Evolutionary conservation across 2,329 filamentous ascomycete species (phyloP).

Genomic region (Immersiporthe knoxdaviesiana): DNA sequence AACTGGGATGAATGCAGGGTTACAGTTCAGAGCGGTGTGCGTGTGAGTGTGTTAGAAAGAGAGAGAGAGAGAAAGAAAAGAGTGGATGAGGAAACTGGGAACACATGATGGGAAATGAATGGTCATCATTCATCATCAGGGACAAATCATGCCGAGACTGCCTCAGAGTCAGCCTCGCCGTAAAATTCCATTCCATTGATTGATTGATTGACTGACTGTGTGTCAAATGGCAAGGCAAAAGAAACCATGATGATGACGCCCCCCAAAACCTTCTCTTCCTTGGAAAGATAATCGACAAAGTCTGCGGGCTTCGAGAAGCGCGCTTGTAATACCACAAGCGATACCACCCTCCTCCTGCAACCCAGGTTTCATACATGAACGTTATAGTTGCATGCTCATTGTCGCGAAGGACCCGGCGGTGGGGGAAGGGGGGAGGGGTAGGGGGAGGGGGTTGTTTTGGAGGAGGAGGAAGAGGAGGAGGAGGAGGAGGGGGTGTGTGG

Average conservation of each 20-base stretch:
- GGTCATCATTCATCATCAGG: background rate
- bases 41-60: background rate
- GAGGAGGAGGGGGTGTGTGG: background rate
- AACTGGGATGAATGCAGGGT: background rate
- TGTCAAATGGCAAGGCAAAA: background rate
- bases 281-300: too few species aligned
- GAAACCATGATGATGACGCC: too few species aligned
- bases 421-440: background rate
- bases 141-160: background rate
- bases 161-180: background rate
- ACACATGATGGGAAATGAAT: background rate
- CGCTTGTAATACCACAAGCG: constrained; percentile 6
- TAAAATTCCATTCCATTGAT: background rate
- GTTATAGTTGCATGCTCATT: background rate
- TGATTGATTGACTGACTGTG: background rate
- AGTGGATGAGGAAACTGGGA: too few species aligned
- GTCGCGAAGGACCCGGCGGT: background rate
- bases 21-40: background rate
- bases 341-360: constrained; percentile 4
- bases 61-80: too few species aligned
- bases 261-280: too few species aligned
- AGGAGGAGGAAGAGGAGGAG: background rate
- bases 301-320: constrained; percentile 6
- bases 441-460: background rate
- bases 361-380: too few species aligned